Percentiles rank a stretch among this genome's conserved stretches.
These are phyloP conservation scores for Thymus mandschuricus DNA, from an alignment of 257 asterid genomes.

Conservation along the genomic window DNA sequence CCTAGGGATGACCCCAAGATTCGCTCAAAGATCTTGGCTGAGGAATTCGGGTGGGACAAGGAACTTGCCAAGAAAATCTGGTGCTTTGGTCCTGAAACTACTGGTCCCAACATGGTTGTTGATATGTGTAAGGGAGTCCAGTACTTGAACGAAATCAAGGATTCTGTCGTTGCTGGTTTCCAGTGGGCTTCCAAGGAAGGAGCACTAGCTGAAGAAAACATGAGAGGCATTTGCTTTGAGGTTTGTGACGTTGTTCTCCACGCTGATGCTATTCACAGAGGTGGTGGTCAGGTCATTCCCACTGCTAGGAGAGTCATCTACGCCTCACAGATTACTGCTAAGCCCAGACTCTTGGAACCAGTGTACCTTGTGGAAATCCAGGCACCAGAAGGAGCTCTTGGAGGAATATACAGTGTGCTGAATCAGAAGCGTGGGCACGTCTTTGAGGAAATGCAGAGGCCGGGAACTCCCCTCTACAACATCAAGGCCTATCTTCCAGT, in stretches of 20 bases:
- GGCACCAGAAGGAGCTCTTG: constrained; percentile 55
- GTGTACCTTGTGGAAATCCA: constrained; percentile 55
- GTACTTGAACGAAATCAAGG: constrained; percentile 57
- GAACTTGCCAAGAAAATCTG: constrained; percentile 63
- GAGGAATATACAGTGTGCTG: constrained; percentile 55
- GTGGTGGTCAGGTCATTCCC: constrained; percentile 54
- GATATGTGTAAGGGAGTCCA: constrained; percentile 69
- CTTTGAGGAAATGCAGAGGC: constrained; percentile 54
- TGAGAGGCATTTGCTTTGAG: constrained; percentile 51
- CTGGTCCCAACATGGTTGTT: constrained; percentile 61
- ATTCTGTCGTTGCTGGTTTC: constrained; percentile 54
- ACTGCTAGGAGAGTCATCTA: constrained; percentile 51
- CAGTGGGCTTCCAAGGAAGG: constrained; percentile 63
- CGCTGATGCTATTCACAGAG: constrained; percentile 55
- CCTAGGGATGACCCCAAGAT: constrained; percentile 58
- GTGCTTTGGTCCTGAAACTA: constrained; percentile 59
- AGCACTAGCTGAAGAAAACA: constrained; percentile 51
- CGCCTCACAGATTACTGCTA: constrained; percentile 49
- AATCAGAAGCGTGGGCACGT: constrained; percentile 56
- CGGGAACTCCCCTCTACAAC: constrained; percentile 50
- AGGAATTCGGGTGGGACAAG: constrained; percentile 63
- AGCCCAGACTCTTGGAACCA: constrained; percentile 52
- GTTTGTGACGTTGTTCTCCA: constrained; percentile 57
- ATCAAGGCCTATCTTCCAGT: constrained; percentile 51
- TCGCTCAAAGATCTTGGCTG: constrained; percentile 50